Evolutionary conservation across 2,329 filamentous ascomycete species (phyloP).

Genomic region (Pyrenochaeta sp.): DNA sequence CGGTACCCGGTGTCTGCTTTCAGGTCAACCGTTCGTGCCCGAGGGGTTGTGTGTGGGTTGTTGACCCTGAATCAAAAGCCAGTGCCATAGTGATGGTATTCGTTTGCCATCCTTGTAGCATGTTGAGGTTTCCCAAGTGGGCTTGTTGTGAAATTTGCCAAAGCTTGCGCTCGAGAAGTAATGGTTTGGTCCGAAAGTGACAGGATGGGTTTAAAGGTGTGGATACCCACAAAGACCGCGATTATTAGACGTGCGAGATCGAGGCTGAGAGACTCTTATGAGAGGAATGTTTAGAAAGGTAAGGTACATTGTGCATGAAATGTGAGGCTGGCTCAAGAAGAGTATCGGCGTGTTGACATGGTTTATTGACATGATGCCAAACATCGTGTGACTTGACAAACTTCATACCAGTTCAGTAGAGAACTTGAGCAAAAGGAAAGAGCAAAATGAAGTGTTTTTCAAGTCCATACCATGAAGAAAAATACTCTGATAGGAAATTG

Average conservation of each 20-base stretch:
- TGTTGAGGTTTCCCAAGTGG: conserved; percentile 5
- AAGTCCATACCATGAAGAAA: not conserved
- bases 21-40: conserved; percentile 5
- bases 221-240: not conserved
- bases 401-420: conserved; percentile 4
- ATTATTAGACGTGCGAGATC: not conserved
- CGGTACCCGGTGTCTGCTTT: conserved; percentile 5
- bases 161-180: too few relatives aligned
- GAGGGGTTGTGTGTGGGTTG: not conserved
- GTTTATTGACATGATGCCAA: conserved; percentile 16
- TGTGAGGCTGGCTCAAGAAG: not conserved
- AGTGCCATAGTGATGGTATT: not conserved
- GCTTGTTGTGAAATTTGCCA: too few relatives aligned
- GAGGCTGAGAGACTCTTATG: not conserved
- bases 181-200: too few relatives aligned
- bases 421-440: not conserved
- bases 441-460: not conserved
- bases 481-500: too few relatives aligned
- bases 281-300: not conserved
- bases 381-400: conserved; percentile 19
- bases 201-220: not conserved
- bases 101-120: not conserved
- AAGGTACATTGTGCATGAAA: conserved; percentile 1
- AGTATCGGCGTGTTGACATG: not conserved
- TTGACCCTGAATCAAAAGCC: conserved; percentile 6